phyloP scores from a whole-genome alignment of 1,284 basidiomycete genomes.

The Sanghuangporus baumii region DNA sequence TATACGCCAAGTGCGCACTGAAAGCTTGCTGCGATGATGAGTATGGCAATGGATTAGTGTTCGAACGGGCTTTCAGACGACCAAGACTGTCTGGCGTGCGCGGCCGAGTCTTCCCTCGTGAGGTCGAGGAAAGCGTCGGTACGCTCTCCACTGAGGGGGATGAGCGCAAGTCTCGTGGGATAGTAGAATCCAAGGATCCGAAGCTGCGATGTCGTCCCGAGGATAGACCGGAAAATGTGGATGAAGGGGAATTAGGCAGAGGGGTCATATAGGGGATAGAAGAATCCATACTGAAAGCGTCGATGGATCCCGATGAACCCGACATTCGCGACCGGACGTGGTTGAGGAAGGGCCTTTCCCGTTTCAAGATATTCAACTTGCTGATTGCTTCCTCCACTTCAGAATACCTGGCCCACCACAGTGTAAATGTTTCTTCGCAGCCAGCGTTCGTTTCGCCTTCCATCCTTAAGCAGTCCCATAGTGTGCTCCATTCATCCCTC shows the following conservation, averaged over 20 bases:
- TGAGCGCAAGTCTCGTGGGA: slow-evolving; percentile 1
- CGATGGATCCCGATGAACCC: slow-evolving; percentile 19
- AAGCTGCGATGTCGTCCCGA: slow-evolving; percentile 12
- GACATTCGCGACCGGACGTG: slow-evolving; percentile 11
- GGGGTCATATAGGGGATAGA: slow-evolving; percentile 5
- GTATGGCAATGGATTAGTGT: slow-evolving; percentile 11
- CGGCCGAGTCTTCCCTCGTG: slow-evolving; percentile 6
- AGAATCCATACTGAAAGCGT: slow-evolving; percentile 7
- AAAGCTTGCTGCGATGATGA: slow-evolving; percentile 8
- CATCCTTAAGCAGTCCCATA: slow-evolving; percentile 73
- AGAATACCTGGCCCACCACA: slow-evolving; percentile 61
- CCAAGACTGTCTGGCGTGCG: slow-evolving; percentile 7
- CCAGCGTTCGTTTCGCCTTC: slow-evolving; percentile 68
- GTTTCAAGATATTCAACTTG: slow-evolving; percentile 38
- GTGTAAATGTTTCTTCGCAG: slow-evolving; percentile 55
- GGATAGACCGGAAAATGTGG: slow-evolving; percentile 7
- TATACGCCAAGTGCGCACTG: background rate
- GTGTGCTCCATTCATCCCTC: slow-evolving; percentile 58
- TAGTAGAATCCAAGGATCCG: slow-evolving; percentile 15
- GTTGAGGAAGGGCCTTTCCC: slow-evolving; percentile 19
- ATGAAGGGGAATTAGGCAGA: slow-evolving; percentile 8
- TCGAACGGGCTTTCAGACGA: slow-evolving; percentile 11
- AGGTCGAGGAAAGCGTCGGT: slow-evolving; percentile 4
- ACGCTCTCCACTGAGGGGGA: slow-evolving; percentile 12
- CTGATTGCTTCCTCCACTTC: slow-evolving; percentile 51